Evolutionary conservation across 495 filamentous ascomycete genomes (phyloP), one percentile per base, ranked within the genome.

Genomic region (Ramalina peruviana): DNA sequence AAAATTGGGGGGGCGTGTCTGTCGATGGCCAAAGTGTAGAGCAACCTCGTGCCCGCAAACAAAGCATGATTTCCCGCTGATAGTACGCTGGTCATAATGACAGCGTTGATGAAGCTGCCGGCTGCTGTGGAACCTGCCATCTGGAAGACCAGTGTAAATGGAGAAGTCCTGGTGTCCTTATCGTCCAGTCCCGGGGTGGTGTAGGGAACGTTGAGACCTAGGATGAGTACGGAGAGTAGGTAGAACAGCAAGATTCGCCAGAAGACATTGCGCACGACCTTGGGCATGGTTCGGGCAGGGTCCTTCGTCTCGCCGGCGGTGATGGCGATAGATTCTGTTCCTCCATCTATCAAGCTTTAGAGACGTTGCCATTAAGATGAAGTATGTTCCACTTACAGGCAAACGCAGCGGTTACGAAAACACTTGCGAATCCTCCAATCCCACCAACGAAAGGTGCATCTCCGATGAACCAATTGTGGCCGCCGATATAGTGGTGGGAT

Each of bases 301-400:
- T 73, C 60, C 43, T 70, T 70, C 21, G 72, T 75, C 53, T 72
- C 74, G 7, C 73, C 74, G 2, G 74, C 74, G 1, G 74, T 75
- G 41, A 77, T 70, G 39, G 73, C 73, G 50, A 78, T 75, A 16
- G 70, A 73, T 54, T 78, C 74, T 16, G 73, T 76, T 26, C 74
- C 74, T 26, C 72, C 74, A 53, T 64, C 69, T 50, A n/a, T n/a
- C 21, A 17, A 23, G 17, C n/a, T 49, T 57, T 44, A 57, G 56
- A 36, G 51, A 15, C 13, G 38, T 19, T 36, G 30, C 27, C 17
- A 47, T 17, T 4, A 13, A 9, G n/a, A 5, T 15, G 23, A 15
- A 38, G 11, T 13, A 33, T 33, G 15, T 3, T 26, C 7, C 7
- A 57, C 67, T 7, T 62, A 72, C 68, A 72, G 40, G 71, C 67